Evolutionary conservation across 805 yeast genomes (phyloP), one percentile per base, ranked within the genome.

Genomic region (Wickerhamiella siamensis): DNA sequence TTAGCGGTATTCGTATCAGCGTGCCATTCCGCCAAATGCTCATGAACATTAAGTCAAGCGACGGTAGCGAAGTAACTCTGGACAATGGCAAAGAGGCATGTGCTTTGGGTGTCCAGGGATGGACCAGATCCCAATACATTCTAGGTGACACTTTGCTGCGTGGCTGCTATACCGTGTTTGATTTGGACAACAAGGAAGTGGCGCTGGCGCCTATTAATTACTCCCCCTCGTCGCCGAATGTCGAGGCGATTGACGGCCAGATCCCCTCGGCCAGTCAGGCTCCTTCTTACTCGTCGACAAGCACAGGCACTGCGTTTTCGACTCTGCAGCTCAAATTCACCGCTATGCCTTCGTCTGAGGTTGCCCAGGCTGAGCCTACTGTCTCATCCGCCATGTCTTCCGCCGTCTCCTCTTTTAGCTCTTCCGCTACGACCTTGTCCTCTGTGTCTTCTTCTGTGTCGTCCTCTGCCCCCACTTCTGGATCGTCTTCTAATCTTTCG

Each of bases 101-200:
- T 5, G 29, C 29, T 6, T 24, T 24, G 29, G 29, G 29, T 24
- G 12, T 24, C 29, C 29, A 24, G 12, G 29, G 29, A 6, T 24
- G 29, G 29, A 12, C 10, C 12, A 26, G 31, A 43, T 16, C 39
- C 47, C 37, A 38, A 47, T 27, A 46, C 33, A 65, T 77, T 43
- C 62, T 81, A 29, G 91, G 91, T 9, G 86, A 79, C 54, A 68
- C 71, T 37, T 71, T 80, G 53, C 60, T 81, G 47, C 65, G 83
- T 40, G 67, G 72, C 33, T 78, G 77, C 4, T 82, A 80, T 53
- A 69, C 72, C 21, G 83, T 78, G 16, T 77, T 70, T 57, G 82
- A 82, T 56, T 61, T 78, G 38, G 82, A 77, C 18, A 70, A 69
- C 50, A 57, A 56, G 39, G 66, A 72, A 53, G 62, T 80, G 27